A percentile compares a stretch with the other conserved stretches of the same genome.
Conservation (phyloP, 345 rosid genomes). For the Camelina neglecta region DNA sequence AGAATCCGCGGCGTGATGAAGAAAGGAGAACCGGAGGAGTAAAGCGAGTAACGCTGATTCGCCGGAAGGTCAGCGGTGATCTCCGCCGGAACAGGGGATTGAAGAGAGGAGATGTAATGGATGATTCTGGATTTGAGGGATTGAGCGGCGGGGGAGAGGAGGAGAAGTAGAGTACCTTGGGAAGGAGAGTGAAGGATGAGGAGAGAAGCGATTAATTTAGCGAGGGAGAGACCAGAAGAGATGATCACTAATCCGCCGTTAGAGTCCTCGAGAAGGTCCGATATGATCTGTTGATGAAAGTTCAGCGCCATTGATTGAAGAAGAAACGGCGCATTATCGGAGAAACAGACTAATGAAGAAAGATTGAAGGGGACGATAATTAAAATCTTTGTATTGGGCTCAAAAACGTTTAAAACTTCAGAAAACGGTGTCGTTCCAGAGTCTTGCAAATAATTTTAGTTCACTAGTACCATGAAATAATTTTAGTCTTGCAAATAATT, state of each 20-base stretch:
- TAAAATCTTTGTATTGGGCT: too few species aligned
- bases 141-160: constrained; percentile 58
- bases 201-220: constrained; percentile 67
- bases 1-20: constrained; percentile 89
- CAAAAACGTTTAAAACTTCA: not conserved
- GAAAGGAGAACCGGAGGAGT: constrained; percentile 71
- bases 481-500: too few species aligned
- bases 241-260: constrained; percentile 74
- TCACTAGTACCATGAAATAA: too few species aligned
- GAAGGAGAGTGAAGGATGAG: constrained; percentile 71
- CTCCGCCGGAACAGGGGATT: constrained; percentile 55
- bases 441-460: too few species aligned
- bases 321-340: constrained; percentile 19
- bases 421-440: not conserved
- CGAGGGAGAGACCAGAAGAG: constrained; percentile 82
- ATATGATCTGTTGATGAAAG: constrained; percentile 78
- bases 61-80: constrained; percentile 87
- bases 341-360: not conserved
- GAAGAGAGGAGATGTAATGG: constrained; percentile 49
- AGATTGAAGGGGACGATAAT: not conserved
- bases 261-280: constrained; percentile 75
- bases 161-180: constrained; percentile 78
- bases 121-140: constrained; percentile 69
- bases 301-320: constrained; percentile 58
- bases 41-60: constrained; percentile 74